Conservation (phyloP, 108 stramenopile genomes). For the Pseudonitzschia delicatissima region DNA sequence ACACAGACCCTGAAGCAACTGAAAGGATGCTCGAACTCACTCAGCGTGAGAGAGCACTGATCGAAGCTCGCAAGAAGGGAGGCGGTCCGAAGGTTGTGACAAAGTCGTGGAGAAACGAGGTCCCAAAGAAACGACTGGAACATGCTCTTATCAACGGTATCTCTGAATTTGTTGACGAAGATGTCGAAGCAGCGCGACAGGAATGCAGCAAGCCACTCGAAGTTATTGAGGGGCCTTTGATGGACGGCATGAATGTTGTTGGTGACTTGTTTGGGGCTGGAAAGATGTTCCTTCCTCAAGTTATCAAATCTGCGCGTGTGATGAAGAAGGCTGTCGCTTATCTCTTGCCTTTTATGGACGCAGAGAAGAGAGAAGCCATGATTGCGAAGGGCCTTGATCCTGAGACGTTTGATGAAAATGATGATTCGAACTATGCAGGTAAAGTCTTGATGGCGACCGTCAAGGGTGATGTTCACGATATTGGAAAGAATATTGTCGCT, state of each 20-base stretch:
- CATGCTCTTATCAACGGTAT: constrained; percentile 98
- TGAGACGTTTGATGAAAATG: constrained; percentile 69
- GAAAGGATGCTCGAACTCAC: constrained; percentile 93
- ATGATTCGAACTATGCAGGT: constrained; percentile 90
- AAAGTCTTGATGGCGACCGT: constrained; percentile 99
- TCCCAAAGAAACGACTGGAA: constrained; percentile 87
- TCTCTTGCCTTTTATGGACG: constrained; percentile 98
- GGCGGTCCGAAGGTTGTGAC: constrained; percentile 63
- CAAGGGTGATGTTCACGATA: constrained; percentile 99
- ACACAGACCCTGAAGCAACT: constrained; percentile 83
- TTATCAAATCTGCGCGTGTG: constrained; percentile 99
- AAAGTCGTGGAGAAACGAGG: constrained; percentile 84
- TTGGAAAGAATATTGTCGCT: constrained; percentile 99
- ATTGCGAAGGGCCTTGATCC: constrained; percentile 87
- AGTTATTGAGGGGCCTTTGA: constrained; percentile 99
- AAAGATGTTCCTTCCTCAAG: constrained; percentile 99
- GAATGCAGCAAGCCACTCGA: constrained; percentile 77
- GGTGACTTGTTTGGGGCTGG: constrained; percentile 99
- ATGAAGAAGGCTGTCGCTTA: constrained; percentile 99
- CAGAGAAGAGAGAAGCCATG: constrained; percentile 92
- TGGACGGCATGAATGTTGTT: constrained; percentile 99
- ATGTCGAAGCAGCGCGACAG: constrained; percentile 89
- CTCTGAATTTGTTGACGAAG: constrained; percentile 87
- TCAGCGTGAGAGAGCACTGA: constrained; percentile 75
- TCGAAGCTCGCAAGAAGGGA: constrained; percentile 83